Conservation (phyloP, 257 asterid species). For the Linaria vulgaris region DNA sequence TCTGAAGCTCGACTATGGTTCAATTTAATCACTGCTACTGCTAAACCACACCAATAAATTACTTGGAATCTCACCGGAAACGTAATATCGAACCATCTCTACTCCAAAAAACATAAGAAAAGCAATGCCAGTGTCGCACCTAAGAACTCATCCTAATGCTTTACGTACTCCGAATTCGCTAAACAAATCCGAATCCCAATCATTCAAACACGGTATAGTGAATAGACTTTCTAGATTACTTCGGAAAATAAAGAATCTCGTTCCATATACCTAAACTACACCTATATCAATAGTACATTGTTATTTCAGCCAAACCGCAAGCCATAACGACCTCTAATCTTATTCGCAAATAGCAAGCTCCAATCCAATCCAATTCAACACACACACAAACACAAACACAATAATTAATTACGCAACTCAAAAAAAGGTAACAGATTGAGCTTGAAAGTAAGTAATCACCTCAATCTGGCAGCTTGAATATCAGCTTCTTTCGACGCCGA, state of each 20-base stretch:
- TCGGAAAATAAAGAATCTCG: no score
- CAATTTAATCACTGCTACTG: neutral
- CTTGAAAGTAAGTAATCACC: constrained; percentile 35
- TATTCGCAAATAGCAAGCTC: neutral
- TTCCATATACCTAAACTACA: no score
- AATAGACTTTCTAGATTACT: neutral
- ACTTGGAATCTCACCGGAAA: neutral
- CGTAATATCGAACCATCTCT: neutral
- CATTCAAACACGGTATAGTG: no score
- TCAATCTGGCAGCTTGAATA: constrained; percentile 85
- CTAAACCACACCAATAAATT: neutral
- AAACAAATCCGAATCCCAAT: neutral
- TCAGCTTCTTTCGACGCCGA: constrained; percentile 86
- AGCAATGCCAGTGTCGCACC: neutral
- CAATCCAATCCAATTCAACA: neutral
- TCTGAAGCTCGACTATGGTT: neutral
- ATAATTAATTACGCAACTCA: neutral
- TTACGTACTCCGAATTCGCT: no score
- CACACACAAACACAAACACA: neutral
- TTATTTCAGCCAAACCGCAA: neutral
- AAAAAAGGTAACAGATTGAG: neutral
- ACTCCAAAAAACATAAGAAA: neutral
- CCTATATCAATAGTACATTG: neutral
- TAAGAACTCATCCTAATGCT: neutral
- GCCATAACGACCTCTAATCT: neutral